phyloP scores from a whole-genome alignment of 208 protist genomes.

The Crithidia mellificae region DNA sequence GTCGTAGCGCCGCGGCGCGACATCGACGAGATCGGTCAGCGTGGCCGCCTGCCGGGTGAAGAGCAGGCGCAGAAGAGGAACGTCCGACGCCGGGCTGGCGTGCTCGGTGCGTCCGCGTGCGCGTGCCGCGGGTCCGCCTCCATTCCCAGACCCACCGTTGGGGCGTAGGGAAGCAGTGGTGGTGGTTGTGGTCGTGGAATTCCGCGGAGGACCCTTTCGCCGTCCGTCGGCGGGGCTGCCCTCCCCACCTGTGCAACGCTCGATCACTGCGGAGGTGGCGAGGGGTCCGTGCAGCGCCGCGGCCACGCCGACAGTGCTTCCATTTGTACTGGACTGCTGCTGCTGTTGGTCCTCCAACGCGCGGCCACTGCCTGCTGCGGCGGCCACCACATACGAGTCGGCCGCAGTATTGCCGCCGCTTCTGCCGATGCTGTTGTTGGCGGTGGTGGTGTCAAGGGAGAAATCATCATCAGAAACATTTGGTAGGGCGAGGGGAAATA shows the following conservation, averaged over 20 bases:
- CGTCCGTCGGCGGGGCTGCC: not conserved
- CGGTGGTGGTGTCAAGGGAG: not conserved
- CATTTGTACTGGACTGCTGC: too few relatives aligned
- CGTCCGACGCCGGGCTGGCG: not conserved
- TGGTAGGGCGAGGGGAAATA: constrained; percentile 46
- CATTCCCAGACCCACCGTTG: too few relatives aligned
- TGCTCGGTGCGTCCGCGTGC: not conserved
- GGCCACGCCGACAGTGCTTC: too few relatives aligned
- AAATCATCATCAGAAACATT: constrained; percentile 1
- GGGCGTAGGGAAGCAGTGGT: not conserved
- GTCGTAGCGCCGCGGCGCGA: constrained; percentile 32
- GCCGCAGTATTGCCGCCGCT: too few relatives aligned
- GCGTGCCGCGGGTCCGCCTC: too few relatives aligned
- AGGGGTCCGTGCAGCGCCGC: not conserved
- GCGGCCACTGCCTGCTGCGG: not conserved
- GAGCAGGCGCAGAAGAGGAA: constrained; percentile 31
- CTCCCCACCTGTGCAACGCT: constrained; percentile 27
- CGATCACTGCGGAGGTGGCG: constrained; percentile 13
- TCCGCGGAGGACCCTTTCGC: not conserved
- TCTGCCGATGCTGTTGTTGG: not conserved
- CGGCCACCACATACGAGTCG: too few relatives aligned
- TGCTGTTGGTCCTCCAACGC: not conserved
- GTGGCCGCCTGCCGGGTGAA: constrained; percentile 34
- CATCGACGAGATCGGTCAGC: constrained; percentile 32
- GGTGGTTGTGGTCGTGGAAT: not conserved